These are phyloP conservation scores for Cyberlindnera suaveolens DNA, from an alignment of 805 yeast species.

Conservation along the genomic window DNA sequence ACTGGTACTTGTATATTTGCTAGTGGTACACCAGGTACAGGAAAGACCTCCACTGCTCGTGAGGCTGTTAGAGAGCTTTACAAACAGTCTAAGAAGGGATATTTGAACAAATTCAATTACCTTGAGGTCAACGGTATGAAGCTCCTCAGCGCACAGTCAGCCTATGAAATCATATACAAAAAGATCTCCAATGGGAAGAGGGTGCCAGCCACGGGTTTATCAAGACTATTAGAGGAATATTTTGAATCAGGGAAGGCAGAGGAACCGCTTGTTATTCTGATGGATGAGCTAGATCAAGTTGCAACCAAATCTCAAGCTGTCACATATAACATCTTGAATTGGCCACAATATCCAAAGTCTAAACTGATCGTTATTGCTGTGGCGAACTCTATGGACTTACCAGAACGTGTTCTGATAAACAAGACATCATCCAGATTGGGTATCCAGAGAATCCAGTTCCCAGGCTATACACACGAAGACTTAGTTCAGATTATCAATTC, in stretches of 20 bases:
- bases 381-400: slow-evolving; percentile 96
- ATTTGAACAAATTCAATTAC: slow-evolving; percentile 52
- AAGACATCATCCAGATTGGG: slow-evolving; percentile 92
- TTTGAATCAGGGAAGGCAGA: slow-evolving; percentile 36
- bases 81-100: slow-evolving; percentile 30
- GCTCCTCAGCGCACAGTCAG: slow-evolving; percentile 66
- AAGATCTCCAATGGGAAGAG: slow-evolving; percentile 50
- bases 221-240: slow-evolving; percentile 53
- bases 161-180: slow-evolving; percentile 82
- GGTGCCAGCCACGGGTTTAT: slow-evolving; percentile 51
- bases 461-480: slow-evolving; percentile 81
- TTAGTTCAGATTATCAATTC: slow-evolving; percentile 67
- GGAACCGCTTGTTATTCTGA: slow-evolving; percentile 53
- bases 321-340: slow-evolving; percentile 93
- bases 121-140: slow-evolving; percentile 90
- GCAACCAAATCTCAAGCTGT: slow-evolving; percentile 78
- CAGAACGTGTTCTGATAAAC: slow-evolving; percentile 81
- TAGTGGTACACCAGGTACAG: slow-evolving; percentile 98
- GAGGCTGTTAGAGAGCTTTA: slow-evolving; percentile 74
- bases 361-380: slow-evolving; percentile 84
- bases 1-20: slow-evolving; percentile 83
- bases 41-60: slow-evolving; percentile 89
- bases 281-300: slow-evolving; percentile 93
- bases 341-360: slow-evolving; percentile 86
- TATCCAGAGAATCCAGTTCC: slow-evolving; percentile 75